Conservation (phyloP, 176 grass and related monocot species). For the Luzula sylvatica region DNA sequence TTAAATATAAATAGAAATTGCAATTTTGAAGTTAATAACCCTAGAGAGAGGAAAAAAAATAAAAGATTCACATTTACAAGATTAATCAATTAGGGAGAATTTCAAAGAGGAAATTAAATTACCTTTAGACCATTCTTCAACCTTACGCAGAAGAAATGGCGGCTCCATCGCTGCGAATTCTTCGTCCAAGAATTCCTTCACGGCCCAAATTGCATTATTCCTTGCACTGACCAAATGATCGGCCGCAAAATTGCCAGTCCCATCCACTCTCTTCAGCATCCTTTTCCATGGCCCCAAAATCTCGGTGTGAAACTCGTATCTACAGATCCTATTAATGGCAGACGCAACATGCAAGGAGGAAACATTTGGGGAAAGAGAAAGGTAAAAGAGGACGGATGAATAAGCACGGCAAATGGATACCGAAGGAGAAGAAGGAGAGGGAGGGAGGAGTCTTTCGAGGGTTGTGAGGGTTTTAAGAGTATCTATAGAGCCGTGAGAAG, state of each 20-base stretch:
- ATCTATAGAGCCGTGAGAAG: not conserved
- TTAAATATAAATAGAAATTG: not conserved
- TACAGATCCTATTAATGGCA: not conserved
- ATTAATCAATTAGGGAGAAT: too few species aligned
- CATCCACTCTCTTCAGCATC: slow-evolving; percentile 4
- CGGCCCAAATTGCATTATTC: not conserved
- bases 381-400: slow-evolving; percentile 9
- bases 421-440: not conserved
- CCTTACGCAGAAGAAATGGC: not conserved
- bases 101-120: slow-evolving; percentile 2
- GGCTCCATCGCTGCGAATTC: slow-evolving; percentile 9
- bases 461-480: not conserved
- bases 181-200: slow-evolving; percentile 9
- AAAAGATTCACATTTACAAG: too few species aligned
- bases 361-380: not conserved
- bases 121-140: not conserved
- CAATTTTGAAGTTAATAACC: too few species aligned
- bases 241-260: not conserved
- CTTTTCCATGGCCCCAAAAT: not conserved
- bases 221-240: slow-evolving; percentile 8
- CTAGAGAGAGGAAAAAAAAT: not conserved
- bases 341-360: not conserved
- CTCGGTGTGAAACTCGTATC: not conserved
- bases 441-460: not conserved
- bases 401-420: not conserved